Conservation (phyloP, 73 alveolate genomes). For the Loxodes magnus region DNA sequence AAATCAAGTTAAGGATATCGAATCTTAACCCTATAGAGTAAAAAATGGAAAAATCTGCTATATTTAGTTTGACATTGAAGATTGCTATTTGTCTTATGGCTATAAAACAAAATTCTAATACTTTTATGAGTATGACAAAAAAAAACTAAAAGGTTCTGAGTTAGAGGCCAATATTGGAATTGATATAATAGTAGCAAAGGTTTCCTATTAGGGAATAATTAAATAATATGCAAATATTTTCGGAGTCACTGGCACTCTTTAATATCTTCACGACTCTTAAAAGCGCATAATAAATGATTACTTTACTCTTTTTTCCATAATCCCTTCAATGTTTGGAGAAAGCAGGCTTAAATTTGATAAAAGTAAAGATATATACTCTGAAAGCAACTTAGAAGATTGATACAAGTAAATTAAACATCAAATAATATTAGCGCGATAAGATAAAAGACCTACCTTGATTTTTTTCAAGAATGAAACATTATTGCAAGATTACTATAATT, state of each 20-base stretch:
- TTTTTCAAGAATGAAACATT: too few relatives aligned
- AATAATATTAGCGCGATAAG: too few relatives aligned
- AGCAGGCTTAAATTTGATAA: neutral
- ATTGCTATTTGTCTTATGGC: neutral
- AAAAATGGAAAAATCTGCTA: neutral
- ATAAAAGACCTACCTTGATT: too few relatives aligned
- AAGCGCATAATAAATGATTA: neutral
- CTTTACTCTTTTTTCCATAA: neutral
- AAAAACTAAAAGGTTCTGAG: neutral
- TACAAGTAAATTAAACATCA: too few relatives aligned
- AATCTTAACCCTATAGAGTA: neutral
- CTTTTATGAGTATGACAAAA: neutral
- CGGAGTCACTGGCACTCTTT: slow-evolving; percentile 3
- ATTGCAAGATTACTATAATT: too few relatives aligned
- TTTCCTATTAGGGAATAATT: slow-evolving; percentile 1
- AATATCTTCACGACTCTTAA: neutral
- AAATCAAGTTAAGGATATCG: too few relatives aligned
- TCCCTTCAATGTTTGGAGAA: neutral
- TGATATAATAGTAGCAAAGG: neutral
- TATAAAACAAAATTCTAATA: neutral
- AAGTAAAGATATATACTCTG: too few relatives aligned
- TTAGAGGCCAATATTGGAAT: neutral
- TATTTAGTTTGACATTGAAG: neutral
- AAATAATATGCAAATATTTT: neutral
- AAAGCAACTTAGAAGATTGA: too few relatives aligned